Conservation (phyloP, 1,284 basidiomycete genomes). For the Boletus semigastroideus region DNA sequence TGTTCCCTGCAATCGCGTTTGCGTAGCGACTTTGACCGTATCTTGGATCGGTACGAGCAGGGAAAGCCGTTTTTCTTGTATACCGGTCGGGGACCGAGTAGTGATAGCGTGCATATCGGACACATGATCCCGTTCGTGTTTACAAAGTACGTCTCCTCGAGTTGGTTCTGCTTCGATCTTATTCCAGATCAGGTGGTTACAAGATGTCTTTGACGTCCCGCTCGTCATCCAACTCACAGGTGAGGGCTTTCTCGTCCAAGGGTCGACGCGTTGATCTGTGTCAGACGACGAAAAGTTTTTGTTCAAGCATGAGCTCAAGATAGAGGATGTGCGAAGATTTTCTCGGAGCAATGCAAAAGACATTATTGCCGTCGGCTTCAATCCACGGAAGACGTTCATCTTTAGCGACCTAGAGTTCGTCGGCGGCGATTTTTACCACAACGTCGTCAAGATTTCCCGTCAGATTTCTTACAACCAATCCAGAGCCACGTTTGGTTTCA, state of each 20-base stretch:
- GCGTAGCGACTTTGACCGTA: conserved; percentile 86
- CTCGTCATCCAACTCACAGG: conserved; percentile 95
- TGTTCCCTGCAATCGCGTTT: not conserved
- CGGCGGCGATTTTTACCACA: conserved; percentile 92
- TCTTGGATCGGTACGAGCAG: conserved; percentile 94
- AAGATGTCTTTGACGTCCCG: conserved; percentile 94
- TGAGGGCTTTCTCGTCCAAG: conserved; percentile 25
- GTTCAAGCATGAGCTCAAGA: conserved; percentile 92
- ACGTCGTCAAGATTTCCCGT: conserved; percentile 90
- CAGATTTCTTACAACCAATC: conserved; percentile 93
- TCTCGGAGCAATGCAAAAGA: conserved; percentile 88
- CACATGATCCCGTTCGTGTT: conserved; percentile 98
- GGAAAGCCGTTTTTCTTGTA: conserved; percentile 98
- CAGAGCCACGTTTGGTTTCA: conserved; percentile 96
- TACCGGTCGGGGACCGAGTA: conserved; percentile 95
- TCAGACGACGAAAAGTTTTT: conserved; percentile 99
- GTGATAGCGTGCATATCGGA: conserved; percentile 96
- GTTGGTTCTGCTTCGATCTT: not conserved
- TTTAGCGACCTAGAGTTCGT: conserved; percentile 92
- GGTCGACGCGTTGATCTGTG: not conserved
- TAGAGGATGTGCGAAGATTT: conserved; percentile 87
- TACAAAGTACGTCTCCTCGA: conserved; percentile 71
- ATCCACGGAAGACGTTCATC: conserved; percentile 93
- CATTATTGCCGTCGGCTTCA: conserved; percentile 96
- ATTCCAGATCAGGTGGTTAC: conserved; percentile 73